A percentile compares a stretch with the other conserved stretches of the same genome.
These are phyloP conservation scores for Penicillium herquei DNA, from an alignment of 495 filamentous ascomycete genomes.

Conservation along the genomic window DNA sequence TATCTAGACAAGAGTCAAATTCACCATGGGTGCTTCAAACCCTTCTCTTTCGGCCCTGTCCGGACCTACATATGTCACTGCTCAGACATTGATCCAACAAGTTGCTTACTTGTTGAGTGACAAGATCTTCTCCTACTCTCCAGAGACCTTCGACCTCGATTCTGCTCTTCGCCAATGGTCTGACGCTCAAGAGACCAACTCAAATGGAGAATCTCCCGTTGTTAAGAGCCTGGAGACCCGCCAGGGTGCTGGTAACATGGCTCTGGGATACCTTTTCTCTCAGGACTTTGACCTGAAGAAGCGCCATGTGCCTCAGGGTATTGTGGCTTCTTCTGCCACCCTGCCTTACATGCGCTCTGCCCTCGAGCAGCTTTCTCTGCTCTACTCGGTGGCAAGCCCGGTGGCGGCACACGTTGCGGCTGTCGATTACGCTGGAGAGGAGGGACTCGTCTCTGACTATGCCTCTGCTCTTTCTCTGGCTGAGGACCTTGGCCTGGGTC, in stretches of 20 bases:
- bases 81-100: constrained; percentile 91
- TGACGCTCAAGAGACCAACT: constrained; percentile 63
- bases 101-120: constrained; percentile 91
- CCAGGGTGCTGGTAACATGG: constrained; percentile 85
- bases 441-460: constrained; percentile 85
- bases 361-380: constrained; percentile 82
- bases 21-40: constrained; percentile 38
- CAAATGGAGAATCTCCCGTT: constrained; percentile 73
- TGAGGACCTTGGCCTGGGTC: constrained; percentile 87
- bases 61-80: constrained; percentile 87
- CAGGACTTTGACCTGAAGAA: constrained; percentile 91
- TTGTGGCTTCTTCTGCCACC: constrained; percentile 80
- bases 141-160: constrained; percentile 88
- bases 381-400: constrained; percentile 87
- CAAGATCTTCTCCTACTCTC: constrained; percentile 95
- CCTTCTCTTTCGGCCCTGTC: constrained; percentile 61
- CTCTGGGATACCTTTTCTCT: constrained; percentile 95
- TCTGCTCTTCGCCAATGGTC: constrained; percentile 76
- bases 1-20: constrained; percentile 28
- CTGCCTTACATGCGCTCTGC: constrained; percentile 77
- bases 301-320: constrained; percentile 83
- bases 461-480: constrained; percentile 72
- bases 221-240: constrained; percentile 82
- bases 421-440: constrained; percentile 73
- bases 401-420: constrained; percentile 94